phyloP scores from a whole-genome alignment of 2,329 filamentous ascomycete species.

The Septoria linicola region DNA sequence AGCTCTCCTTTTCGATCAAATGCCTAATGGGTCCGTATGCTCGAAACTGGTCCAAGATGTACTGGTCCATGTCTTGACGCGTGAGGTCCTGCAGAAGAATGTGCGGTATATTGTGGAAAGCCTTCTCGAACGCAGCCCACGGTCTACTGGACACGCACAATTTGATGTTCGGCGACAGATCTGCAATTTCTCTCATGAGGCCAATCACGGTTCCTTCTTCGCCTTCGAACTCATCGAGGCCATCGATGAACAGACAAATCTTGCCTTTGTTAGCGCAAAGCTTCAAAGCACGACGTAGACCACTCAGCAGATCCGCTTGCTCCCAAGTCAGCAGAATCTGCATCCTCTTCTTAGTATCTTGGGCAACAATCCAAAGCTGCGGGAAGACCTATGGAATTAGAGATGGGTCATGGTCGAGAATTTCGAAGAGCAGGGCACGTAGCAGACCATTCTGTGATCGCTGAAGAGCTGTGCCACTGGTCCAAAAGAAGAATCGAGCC shows the following conservation, averaged over 20 bases:
- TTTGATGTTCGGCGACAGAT: conserved; percentile 16
- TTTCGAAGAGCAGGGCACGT: not conserved
- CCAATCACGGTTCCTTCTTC: conserved; percentile 7
- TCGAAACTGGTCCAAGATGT: conserved; percentile 13
- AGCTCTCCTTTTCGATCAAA: too few relatives aligned
- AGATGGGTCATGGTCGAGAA: not conserved
- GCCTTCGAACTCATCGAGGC: conserved; percentile 25
- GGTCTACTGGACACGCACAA: conserved; percentile 23
- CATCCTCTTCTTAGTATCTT: not conserved
- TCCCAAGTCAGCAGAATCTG: not conserved
- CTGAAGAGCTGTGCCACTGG: not conserved
- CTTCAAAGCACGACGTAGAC: not conserved
- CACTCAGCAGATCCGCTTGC: not conserved
- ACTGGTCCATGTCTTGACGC: conserved; percentile 9
- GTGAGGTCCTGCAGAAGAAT: not conserved
- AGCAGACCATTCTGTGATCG: not conserved
- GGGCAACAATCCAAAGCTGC: not conserved
- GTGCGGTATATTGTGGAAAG: not conserved
- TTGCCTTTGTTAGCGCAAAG: not conserved
- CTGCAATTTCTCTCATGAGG: conserved; percentile 2
- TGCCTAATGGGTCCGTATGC: too few relatives aligned
- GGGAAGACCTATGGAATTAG: not conserved
- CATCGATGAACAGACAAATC: conserved; percentile 25
- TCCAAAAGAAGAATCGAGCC: conserved; percentile 1
- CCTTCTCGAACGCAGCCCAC: conserved; percentile 20